Conservation (phyloP, 2,329 filamentous ascomycete species). For the Neonectria punicea region DNA sequence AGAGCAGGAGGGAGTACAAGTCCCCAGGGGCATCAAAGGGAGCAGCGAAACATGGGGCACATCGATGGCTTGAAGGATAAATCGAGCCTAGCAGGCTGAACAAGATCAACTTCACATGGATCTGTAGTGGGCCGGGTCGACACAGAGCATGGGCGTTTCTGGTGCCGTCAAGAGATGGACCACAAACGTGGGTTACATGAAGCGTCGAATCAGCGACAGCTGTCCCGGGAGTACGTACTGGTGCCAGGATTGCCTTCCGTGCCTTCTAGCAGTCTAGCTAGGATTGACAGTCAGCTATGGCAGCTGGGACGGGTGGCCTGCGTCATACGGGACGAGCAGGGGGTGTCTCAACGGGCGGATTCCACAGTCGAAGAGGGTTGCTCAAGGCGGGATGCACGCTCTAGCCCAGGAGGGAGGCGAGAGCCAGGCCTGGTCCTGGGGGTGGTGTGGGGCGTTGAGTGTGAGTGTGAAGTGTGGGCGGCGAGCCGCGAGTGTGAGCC, state of each 20-base stretch:
- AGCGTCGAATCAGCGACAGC: constrained; percentile 41
- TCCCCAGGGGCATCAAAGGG: constrained; percentile 44
- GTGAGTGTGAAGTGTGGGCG: constrained; percentile 8
- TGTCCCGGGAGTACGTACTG: constrained; percentile 25
- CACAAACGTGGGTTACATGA: constrained; percentile 50
- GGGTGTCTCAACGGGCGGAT: constrained; percentile 50
- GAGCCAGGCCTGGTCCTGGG: constrained; percentile 34
- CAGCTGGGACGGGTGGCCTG: constrained; percentile 42
- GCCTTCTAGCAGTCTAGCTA: constrained; percentile 38
- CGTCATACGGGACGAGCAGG: constrained; percentile 48
- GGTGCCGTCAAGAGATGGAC: constrained; percentile 41
- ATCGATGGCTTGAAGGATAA: constrained; percentile 51
- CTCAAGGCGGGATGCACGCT: constrained; percentile 34
- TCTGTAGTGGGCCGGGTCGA: constrained; percentile 50
- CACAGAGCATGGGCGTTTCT: constrained; percentile 42
- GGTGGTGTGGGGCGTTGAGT: constrained; percentile 32
- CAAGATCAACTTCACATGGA: constrained; percentile 52
- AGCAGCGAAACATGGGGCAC: constrained; percentile 47
- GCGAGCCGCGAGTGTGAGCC: not conserved
- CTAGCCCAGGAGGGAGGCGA: constrained; percentile 39
- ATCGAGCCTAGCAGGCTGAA: constrained; percentile 48
- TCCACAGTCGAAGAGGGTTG: constrained; percentile 39
- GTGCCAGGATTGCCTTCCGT: constrained; percentile 36
- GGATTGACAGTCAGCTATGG: constrained; percentile 42
- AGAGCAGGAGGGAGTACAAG: constrained; percentile 28